A percentile compares a stretch with the other conserved stretches of the same genome.
Conservation (phyloP, 2,329 filamentous ascomycete genomes). For the Fusarium bulbicola region DNA sequence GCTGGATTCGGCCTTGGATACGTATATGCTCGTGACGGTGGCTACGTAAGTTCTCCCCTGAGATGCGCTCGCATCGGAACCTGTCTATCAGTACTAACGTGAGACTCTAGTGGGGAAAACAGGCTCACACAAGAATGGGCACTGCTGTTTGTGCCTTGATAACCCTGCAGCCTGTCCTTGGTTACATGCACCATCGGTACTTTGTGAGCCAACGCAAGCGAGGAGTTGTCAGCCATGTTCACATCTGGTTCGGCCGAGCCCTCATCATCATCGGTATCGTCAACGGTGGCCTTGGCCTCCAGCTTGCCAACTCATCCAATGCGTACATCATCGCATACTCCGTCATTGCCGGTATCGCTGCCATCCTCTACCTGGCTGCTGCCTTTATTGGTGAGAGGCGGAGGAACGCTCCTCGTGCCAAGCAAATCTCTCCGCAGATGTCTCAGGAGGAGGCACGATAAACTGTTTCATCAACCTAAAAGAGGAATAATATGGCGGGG, state of each 20-base stretch:
- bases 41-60: conserved; percentile 52
- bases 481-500: not conserved
- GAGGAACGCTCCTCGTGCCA: conserved; percentile 16
- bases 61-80: conserved; percentile 1
- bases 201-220: conserved; percentile 59
- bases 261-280: conserved; percentile 68
- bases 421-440: conserved; percentile 41
- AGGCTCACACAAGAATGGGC: conserved; percentile 65
- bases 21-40: conserved; percentile 52
- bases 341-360: conserved; percentile 62
- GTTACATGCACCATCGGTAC: conserved; percentile 65
- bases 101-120: conserved; percentile 57
- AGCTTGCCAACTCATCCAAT: conserved; percentile 54
- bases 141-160: conserved; percentile 63
- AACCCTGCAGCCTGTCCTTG: conserved; percentile 66
- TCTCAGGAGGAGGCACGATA: conserved; percentile 30
- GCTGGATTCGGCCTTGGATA: conserved; percentile 67
- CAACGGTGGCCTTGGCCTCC: conserved; percentile 70
- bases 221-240: conserved; percentile 61
- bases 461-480: not conserved
- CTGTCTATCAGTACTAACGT: conserved; percentile 27
- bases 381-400: conserved; percentile 25
- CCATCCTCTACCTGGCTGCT: conserved; percentile 54
- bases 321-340: conserved; percentile 63
- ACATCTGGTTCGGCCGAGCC: conserved; percentile 70